These are phyloP conservation scores for Patellifolia procumbens DNA, from an alignment of 179 eudicot genomes.

Conservation along the genomic window DNA sequence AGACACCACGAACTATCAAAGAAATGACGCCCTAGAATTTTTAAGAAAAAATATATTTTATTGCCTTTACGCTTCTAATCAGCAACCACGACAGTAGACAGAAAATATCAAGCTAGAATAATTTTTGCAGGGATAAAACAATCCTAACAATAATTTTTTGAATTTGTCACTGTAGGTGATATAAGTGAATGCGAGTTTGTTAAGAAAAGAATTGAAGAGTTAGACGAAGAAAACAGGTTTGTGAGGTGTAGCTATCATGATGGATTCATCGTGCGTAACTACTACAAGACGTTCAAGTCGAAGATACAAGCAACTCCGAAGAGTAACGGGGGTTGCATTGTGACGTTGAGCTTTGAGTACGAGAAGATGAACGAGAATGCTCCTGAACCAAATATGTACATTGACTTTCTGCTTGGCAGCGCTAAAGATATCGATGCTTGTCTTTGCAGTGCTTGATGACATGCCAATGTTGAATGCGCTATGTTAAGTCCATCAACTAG, in stretches of 20 bases:
- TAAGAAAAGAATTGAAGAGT: conserved; percentile 18
- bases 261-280: conserved; percentile 8
- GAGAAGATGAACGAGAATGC: conserved; percentile 26
- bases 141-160: not conserved
- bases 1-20: no score
- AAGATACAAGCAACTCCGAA: conserved; percentile 19
- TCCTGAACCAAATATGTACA: conserved; percentile 17
- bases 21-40: no score
- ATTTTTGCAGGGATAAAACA: not conserved
- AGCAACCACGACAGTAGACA: no score
- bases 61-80: no score
- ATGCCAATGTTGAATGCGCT: no score
- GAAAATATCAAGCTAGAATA: no score
- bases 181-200: not conserved
- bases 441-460: conserved; percentile 3
- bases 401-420: conserved; percentile 8
- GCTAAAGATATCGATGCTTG: conserved; percentile 18
- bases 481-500: no score
- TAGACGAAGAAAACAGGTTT: conserved; percentile 21
- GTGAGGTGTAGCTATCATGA: conserved; percentile 17
- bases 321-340: conserved; percentile 20
- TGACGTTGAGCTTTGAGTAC: conserved; percentile 28
- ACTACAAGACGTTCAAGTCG: conserved; percentile 23
- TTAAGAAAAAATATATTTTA: no score
- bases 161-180: not conserved